Evolutionary conservation across 1,284 basidiomycete genomes (phyloP).

Genomic region (Vanrija sp.): DNA sequence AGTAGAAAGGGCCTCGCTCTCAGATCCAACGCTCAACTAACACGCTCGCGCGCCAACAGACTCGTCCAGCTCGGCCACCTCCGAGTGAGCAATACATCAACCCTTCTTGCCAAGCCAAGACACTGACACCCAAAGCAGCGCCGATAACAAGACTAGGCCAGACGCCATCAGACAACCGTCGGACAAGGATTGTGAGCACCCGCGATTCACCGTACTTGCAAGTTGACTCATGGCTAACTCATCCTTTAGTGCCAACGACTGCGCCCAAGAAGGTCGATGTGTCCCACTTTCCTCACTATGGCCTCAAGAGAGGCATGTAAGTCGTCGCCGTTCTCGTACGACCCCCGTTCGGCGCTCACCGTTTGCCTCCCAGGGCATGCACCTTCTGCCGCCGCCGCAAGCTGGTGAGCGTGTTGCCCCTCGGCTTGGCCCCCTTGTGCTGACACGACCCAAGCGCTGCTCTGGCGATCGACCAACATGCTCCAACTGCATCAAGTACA

Average conservation of each 20-base stretch:
- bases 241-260: background rate
- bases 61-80: background rate
- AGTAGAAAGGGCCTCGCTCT: no score
- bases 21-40: no score
- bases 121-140: no score
- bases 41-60: no score
- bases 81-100: no score
- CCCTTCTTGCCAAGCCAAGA: no score
- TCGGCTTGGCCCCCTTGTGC: background rate
- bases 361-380: conserved; percentile 29
- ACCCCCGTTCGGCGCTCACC: background rate
- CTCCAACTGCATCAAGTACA: conserved; percentile 38
- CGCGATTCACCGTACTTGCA: no score
- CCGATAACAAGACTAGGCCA: no score
- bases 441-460: conserved; percentile 26
- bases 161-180: no score
- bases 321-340: background rate
- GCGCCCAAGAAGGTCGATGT: conserved; percentile 15
- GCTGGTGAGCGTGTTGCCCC: conserved; percentile 22
- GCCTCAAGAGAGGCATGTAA: conserved; percentile 18
- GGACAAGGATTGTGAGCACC: no score
- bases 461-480: conserved; percentile 35
- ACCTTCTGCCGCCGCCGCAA: conserved; percentile 42
- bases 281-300: conserved; percentile 20
- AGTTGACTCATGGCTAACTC: background rate